Conservation (phyloP, 2,329 filamentous ascomycete genomes). For the Fusarium avenaceum region DNA sequence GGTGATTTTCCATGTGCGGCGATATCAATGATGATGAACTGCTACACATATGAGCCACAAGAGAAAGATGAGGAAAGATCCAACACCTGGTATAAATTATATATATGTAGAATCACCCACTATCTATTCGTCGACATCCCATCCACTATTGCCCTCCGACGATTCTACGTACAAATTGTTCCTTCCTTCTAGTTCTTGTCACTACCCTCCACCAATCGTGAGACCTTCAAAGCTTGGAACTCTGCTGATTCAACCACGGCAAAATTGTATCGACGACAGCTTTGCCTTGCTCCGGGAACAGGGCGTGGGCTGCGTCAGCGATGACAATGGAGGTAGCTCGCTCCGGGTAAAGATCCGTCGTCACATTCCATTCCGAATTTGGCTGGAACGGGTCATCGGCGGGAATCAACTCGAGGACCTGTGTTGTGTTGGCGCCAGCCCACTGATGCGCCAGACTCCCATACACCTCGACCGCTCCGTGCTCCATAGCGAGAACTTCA, state of each 20-base stretch:
- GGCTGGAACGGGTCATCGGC: not conserved
- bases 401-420: not conserved
- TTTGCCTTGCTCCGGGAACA: constrained; percentile 1
- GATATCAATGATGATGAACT: too few species aligned
- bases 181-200: not conserved
- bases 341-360: not conserved
- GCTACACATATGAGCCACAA: too few species aligned
- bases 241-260: not conserved
- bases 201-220: not conserved
- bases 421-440: not conserved
- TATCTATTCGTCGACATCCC: too few species aligned
- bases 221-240: not conserved
- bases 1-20: too few species aligned
- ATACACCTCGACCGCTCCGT: not conserved
- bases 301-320: not conserved
- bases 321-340: not conserved
- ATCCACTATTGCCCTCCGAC: not conserved
- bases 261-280: not conserved
- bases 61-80: too few species aligned
- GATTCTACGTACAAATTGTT: not conserved
- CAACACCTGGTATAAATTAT: too few species aligned
- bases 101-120: too few species aligned
- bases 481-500: not conserved
- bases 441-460: not conserved
- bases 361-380: not conserved